Evolutionary conservation across 331 rosid genomes (phyloP).

Genomic region (Malus hybrid): DNA sequence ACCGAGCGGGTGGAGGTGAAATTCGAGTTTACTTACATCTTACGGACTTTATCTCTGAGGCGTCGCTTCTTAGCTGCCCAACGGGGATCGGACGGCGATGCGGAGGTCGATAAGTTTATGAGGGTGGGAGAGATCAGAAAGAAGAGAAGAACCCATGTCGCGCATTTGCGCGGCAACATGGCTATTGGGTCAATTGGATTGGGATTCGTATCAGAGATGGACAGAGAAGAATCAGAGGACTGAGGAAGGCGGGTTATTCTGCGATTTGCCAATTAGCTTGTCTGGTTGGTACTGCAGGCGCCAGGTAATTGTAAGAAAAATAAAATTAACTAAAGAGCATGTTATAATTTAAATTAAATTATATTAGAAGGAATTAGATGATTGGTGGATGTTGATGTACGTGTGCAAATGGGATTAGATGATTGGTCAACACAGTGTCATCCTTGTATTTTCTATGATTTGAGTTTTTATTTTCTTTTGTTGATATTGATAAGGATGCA

Average conservation of each 20-base stretch:
- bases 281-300: too few relatives aligned
- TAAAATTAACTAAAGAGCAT: too few relatives aligned
- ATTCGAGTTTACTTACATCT: slow-evolving; percentile 53
- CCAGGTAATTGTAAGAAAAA: too few relatives aligned
- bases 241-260: neutral
- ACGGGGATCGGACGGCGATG: slow-evolving; percentile 19
- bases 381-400: too few relatives aligned
- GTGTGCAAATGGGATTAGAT: too few relatives aligned
- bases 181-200: neutral
- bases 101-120: slow-evolving; percentile 24
- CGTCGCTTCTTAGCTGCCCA: slow-evolving; percentile 60
- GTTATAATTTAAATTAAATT: too few relatives aligned
- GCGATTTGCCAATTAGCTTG: too few relatives aligned
- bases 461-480: too few relatives aligned
- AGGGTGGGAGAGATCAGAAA: slow-evolving; percentile 31
- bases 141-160: slow-evolving; percentile 38
- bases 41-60: slow-evolving; percentile 83
- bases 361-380: too few relatives aligned
- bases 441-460: too few relatives aligned
- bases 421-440: too few relatives aligned
- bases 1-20: neutral
- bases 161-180: slow-evolving; percentile 38
- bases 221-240: neutral
- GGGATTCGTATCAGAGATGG: neutral
- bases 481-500: neutral